These are phyloP conservation scores for Cyberlindnera maritima DNA, from an alignment of 805 yeast species.

Conservation along the genomic window DNA sequence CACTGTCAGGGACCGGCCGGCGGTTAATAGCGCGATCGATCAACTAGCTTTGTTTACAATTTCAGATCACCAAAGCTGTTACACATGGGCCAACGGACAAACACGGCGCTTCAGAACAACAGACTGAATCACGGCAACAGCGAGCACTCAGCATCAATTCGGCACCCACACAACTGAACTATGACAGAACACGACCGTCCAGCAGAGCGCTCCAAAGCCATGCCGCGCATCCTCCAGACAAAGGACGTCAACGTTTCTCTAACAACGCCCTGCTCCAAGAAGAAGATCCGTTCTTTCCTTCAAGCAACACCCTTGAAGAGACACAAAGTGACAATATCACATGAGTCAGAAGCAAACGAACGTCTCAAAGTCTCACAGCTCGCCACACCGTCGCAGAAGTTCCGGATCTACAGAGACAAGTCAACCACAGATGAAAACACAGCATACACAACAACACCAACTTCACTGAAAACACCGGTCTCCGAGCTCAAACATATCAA, in stretches of 20 bases:
- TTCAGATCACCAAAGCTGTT: too few relatives aligned
- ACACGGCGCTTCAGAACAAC: too few relatives aligned
- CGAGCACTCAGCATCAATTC: too few relatives aligned
- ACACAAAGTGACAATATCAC: not conserved
- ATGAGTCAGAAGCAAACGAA: not conserved
- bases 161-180: not conserved
- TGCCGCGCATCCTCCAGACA: slow-evolving; percentile 1
- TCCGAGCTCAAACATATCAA: slow-evolving; percentile 2
- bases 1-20: too few relatives aligned
- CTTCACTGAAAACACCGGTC: slow-evolving; percentile 4
- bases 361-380: slow-evolving; percentile 3
- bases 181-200: slow-evolving; percentile 3
- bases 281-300: slow-evolving; percentile 5
- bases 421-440: not conserved
- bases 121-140: too few relatives aligned
- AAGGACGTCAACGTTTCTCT: slow-evolving; percentile 2
- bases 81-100: too few relatives aligned
- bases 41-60: too few relatives aligned
- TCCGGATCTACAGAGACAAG: slow-evolving; percentile 3
- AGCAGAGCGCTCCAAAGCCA: slow-evolving; percentile 3
- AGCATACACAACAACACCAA: not conserved
- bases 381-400: slow-evolving; percentile 5
- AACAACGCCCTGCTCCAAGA: slow-evolving; percentile 4
- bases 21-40: too few relatives aligned
- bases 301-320: slow-evolving; percentile 1